Base-by-base conservation (phyloP, 306 rosid species). In the Corylus heterophylla region DNA sequence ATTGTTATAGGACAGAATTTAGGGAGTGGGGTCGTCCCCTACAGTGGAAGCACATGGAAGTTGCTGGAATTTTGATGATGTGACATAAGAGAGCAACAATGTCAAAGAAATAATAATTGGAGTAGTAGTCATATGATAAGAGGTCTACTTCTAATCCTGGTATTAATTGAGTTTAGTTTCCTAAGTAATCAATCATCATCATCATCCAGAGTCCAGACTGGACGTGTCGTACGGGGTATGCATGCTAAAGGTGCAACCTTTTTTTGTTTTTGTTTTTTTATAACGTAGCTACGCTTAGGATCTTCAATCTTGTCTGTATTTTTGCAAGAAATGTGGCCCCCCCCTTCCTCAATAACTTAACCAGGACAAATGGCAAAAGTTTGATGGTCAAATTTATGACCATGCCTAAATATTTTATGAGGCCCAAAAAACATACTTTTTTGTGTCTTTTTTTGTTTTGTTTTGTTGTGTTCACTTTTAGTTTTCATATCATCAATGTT, bases 31-130 rank as follows among this genome's bases (percentile, higher is more conserved):
- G 17, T 84, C 87, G 48, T 17, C 0, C 31, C 61, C 58, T 11
- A 50, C 77, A 83, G 77, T 56, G 20, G n/a, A 2, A 56, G 75
- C 89, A 79, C 83, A 86, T 83, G 88, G 71, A 76, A 31, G 62
- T 78, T 48, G 83, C 22, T 73, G 29, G 31, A n/a, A 52, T 44
- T 51, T 37, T 12, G 10, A 54, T 71, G 7, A 51, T 27, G 71
- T 16, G 71, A 58, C 71, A 31, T 12, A 42, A 50, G 8, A 55
- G 39, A 52, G 50, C 35, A 18, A 18, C 62, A 44, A 39, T 16
- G 31, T 37, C 51, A 25, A 18, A 64, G 16, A 14, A 62, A 13
- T 22, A 25, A 69, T 39, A 48, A 35, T 47, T 68, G 22, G 49
- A 3, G 7, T 5, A 2, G 2, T 35, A 39, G 44, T 39, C 7